Evolutionary conservation across 2,329 filamentous ascomycete genomes (phyloP).

Genomic region (Alternaria hordeiaustralica): DNA sequence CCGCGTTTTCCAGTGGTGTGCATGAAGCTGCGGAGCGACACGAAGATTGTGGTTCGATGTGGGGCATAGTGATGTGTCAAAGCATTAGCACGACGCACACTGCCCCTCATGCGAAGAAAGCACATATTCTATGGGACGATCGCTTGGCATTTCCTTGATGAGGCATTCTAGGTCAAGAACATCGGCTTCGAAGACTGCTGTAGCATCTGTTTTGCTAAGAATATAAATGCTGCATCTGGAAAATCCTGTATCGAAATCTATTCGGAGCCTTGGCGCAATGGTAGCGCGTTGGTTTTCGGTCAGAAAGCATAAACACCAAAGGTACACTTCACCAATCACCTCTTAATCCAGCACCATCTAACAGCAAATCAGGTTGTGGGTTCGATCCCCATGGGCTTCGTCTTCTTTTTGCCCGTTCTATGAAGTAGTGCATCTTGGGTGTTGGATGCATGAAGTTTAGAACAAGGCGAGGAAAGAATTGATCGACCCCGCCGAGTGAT

Average conservation of each 20-base stretch:
- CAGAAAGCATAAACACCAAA: slow-evolving; percentile 25
- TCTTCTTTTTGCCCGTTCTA: not conserved
- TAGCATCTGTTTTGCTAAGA: not conserved
- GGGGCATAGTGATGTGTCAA: not conserved
- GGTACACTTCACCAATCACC: slow-evolving; percentile 8
- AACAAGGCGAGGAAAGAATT: not conserved
- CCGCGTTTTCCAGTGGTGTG: not conserved
- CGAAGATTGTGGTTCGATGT: not conserved
- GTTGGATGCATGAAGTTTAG: not conserved
- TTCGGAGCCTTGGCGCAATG: slow-evolving; percentile 35
- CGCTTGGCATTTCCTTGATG: not conserved
- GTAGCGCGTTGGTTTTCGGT: slow-evolving; percentile 40
- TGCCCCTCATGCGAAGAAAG: not conserved
- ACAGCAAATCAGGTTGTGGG: slow-evolving; percentile 12
- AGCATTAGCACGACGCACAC: not conserved
- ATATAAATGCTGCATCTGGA: not conserved
- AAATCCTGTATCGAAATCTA: slow-evolving; percentile 1
- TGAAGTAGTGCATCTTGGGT: not conserved
- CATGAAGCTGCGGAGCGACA: not conserved
- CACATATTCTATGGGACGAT: rapidly evolving
- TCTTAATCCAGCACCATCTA: not conserved
- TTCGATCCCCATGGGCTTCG: slow-evolving; percentile 30
- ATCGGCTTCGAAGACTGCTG: not conserved
- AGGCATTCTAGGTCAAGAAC: not conserved
- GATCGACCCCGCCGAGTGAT: not conserved